phyloP scores from a whole-genome alignment of 352 stramenopile species.

The Phytopythium sindhum region DNA sequence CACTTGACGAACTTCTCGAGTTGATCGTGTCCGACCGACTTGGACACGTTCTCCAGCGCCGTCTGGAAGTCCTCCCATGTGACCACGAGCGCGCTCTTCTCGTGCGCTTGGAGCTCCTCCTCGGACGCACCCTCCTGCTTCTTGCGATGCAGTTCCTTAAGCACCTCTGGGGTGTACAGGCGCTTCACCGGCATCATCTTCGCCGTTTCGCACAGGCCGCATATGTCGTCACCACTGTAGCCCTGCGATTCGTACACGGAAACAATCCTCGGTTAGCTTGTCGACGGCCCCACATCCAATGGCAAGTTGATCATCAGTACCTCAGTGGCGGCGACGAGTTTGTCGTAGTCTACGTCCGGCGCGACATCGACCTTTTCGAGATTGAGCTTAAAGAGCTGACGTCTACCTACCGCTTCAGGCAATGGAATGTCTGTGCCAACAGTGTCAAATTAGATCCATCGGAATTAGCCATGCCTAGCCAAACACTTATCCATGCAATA shows the following conservation, averaged over 20 bases:
- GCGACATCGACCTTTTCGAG: conserved; percentile 73
- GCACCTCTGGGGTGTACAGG: conserved; percentile 65
- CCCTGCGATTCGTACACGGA: conserved; percentile 16
- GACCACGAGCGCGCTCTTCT: conserved; percentile 56
- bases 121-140: conserved; percentile 39
- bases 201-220: conserved; percentile 57
- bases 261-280: neutral
- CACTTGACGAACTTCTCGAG: conserved; percentile 72
- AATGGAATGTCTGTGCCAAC: conserved; percentile 39
- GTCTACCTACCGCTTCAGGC: conserved; percentile 47
- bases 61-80: conserved; percentile 59
- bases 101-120: conserved; percentile 35
- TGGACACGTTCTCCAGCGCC: conserved; percentile 75
- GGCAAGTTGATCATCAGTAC: conserved; percentile 23
- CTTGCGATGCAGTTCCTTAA: conserved; percentile 43
- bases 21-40: conserved; percentile 77
- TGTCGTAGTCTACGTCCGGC: conserved; percentile 73
- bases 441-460: too few species aligned
- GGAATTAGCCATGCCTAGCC: neutral
- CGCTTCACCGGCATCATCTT: conserved; percentile 83
- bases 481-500: conserved; percentile 79
- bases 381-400: conserved; percentile 76
- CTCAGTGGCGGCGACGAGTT: conserved; percentile 65
- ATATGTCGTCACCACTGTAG: conserved; percentile 61
- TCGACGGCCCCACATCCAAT: neutral